Evolutionary conservation across 2,329 filamentous ascomycete species (phyloP).

Genomic region (Cyanodermella asteris): DNA sequence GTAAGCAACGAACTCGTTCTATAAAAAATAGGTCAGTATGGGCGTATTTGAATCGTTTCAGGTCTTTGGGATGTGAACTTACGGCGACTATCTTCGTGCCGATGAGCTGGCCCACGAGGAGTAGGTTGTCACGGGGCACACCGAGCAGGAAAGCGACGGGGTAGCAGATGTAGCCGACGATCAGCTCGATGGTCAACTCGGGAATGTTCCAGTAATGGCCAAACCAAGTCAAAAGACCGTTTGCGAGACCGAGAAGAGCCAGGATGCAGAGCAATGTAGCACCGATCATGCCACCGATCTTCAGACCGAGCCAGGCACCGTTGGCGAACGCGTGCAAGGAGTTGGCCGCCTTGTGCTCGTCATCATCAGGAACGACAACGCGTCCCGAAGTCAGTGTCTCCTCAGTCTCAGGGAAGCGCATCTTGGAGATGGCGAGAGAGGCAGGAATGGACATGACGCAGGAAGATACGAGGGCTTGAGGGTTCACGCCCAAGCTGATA

Average conservation of each 20-base stretch:
- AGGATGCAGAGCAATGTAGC: slow-evolving; percentile 67
- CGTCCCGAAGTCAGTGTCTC: slow-evolving; percentile 65
- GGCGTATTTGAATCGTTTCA: slow-evolving; percentile 3
- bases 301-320: slow-evolving; percentile 66
- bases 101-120: slow-evolving; percentile 57
- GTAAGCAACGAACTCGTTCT: slow-evolving; percentile 66
- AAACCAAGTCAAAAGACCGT: slow-evolving; percentile 67
- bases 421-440: slow-evolving; percentile 69
- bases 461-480: slow-evolving; percentile 53
- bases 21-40: too few relatives aligned
- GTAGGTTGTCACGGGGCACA: slow-evolving; percentile 45
- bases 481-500: slow-evolving; percentile 61
- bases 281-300: slow-evolving; percentile 67
- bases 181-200: slow-evolving; percentile 49
- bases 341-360: slow-evolving; percentile 56
- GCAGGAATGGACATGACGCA: slow-evolving; percentile 94
- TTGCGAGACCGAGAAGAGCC: slow-evolving; percentile 49
- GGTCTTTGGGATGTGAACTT: slow-evolving; percentile 14
- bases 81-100: slow-evolving; percentile 62
- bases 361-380: slow-evolving; percentile 60
- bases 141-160: slow-evolving; percentile 47
- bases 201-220: slow-evolving; percentile 59
- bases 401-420: slow-evolving; percentile 74
- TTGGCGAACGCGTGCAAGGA: slow-evolving; percentile 67
- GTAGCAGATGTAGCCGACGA: slow-evolving; percentile 58